phyloP scores from a whole-genome alignment of 2,329 filamentous ascomycete genomes.

The Aspergillus brasiliensis region DNA sequence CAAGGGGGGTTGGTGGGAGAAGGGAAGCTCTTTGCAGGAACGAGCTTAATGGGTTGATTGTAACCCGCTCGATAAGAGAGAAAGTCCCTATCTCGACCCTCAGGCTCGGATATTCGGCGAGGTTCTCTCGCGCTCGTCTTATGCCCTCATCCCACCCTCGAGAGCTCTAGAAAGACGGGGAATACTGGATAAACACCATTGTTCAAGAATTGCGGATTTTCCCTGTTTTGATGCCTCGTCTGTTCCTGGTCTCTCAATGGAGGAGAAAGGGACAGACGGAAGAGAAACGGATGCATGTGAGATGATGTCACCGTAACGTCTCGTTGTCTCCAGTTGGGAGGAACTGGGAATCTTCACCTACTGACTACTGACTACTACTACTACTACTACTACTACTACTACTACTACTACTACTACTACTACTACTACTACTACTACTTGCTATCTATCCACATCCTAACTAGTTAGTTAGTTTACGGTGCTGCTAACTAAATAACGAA shows the following conservation, averaged over 20 bases:
- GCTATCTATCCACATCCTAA: no score
- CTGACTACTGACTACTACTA: no score
- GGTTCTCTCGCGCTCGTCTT: not conserved
- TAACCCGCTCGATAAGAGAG: not conserved
- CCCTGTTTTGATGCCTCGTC: not conserved
- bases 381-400: no score
- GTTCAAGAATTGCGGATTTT: not conserved
- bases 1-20: not conserved
- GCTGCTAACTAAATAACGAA: no score
- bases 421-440: no score
- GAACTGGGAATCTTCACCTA: no score
- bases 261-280: not conserved
- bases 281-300: slow-evolving; percentile 9
- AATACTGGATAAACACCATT: not conserved
- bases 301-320: slow-evolving; percentile 22
- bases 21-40: not conserved
- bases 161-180: not conserved
- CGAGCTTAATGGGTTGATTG: not conserved
- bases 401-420: no score
- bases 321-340: not conserved
- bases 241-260: not conserved
- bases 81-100: not conserved
- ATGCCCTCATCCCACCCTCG: not conserved
- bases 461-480: no score
- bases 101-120: not conserved